Base-by-base conservation (phyloP, 495 filamentous ascomycete genomes). In the Podospora didyma region DNA sequence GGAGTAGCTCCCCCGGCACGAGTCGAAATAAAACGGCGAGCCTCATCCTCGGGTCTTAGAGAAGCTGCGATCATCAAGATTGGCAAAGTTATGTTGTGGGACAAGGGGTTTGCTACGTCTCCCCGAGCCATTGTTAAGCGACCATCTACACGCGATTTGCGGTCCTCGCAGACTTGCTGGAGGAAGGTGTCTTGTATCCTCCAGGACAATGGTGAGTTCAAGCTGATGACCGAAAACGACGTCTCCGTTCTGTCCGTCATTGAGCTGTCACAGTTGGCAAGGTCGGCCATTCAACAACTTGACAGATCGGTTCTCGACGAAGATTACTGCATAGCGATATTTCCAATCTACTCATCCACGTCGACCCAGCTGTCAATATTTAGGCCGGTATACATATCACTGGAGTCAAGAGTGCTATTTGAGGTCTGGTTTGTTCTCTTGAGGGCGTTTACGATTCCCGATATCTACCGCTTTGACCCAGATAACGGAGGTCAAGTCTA, bases 371-470 rank as follows among this genome's bases (percentile, higher is more conserved):
- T 89, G 34, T 84, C 82, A 26, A 79, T 89, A 39, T 76, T 86
- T 52, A 78, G 85, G 20, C 89, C 89, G 16, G 81, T 92, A 5
- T 97, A 96, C 70, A 81, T 99, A 23, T 85, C 88, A 16, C 71
- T 97, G 16, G 95, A 97, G 60, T 91, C 84, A 19, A 81, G 95
- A 19, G 87, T 96, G 1, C 74, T 94, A 7, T 96, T 94, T 65
- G 94, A 99, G 64, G 95, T 96, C 12, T 97, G 94, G 95, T 92
- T 96, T 66, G 94, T 96, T 7, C 79, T 99, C 23, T 66, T 99
- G 23, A 83, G 92, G 57, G 92, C 94, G 1, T 97, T 97, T 65
- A 89, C 94, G 1, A 89, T 95, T 48, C 95, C 95, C 9, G 93
- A 97, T 66, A 78, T 99, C 28, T 97, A 96, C 62, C 88, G 88